Evolutionary conservation across 306 rosid genomes (phyloP).

Genomic region (Rosa chinensis): DNA sequence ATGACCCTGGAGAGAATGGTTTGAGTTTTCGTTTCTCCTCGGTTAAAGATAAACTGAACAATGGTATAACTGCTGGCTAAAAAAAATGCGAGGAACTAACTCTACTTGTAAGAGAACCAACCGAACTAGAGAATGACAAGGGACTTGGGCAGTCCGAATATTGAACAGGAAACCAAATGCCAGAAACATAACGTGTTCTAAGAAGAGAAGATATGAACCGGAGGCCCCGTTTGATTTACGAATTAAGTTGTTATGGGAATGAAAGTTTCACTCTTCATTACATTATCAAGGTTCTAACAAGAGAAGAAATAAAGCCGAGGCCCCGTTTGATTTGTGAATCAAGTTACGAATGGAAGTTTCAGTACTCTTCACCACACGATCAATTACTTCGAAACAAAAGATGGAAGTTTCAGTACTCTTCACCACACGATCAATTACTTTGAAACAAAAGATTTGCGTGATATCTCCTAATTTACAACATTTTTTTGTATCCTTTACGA

Average conservation of each 20-base stretch:
- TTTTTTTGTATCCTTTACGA: too few species aligned
- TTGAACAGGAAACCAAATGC: background rate
- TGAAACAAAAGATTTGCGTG: background rate
- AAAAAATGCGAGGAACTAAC: background rate
- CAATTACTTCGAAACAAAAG: background rate
- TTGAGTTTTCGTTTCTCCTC: background rate
- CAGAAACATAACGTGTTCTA: background rate
- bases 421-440: background rate
- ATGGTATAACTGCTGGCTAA: too few species aligned
- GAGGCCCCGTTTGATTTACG: background rate
- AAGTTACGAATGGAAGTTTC: too few species aligned
- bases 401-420: too few species aligned
- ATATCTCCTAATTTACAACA: background rate
- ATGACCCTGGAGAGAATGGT: background rate
- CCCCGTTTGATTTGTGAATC: background rate
- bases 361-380: background rate
- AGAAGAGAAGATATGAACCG: too few species aligned
- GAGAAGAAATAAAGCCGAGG: background rate
- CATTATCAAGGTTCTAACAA: background rate
- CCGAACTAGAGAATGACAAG: background rate
- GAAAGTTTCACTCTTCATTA: too few species aligned
- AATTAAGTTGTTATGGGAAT: background rate
- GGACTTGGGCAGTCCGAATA: background rate
- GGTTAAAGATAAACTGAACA: background rate
- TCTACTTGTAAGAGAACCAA: background rate